These are phyloP conservation scores for Cordia subcordata DNA, from an alignment of 257 asterid genomes.

Conservation along the genomic window DNA sequence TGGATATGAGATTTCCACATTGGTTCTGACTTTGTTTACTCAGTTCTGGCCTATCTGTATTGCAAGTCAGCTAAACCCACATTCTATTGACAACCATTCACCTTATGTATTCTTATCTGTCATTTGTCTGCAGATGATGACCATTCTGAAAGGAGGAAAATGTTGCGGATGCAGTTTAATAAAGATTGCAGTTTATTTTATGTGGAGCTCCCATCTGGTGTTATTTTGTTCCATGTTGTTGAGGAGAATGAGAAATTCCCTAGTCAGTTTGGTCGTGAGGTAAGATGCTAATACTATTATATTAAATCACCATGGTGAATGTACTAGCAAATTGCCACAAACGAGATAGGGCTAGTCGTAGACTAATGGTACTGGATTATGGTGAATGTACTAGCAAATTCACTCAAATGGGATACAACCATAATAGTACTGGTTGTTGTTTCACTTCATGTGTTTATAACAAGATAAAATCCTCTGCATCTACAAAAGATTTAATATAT, in stretches of 20 bases:
- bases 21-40: too few relatives aligned
- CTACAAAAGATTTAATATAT: too few relatives aligned
- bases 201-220: constrained; percentile 86
- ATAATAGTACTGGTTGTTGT: too few relatives aligned
- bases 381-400: neutral
- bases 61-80: too few relatives aligned
- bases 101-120: constrained; percentile 9
- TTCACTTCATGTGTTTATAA: too few relatives aligned
- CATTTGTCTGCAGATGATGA: constrained; percentile 46
- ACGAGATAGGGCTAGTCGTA: too few relatives aligned
- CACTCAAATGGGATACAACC: too few relatives aligned
- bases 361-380: too few relatives aligned
- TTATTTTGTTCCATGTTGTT: constrained; percentile 55
- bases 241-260: constrained; percentile 87
- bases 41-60: too few relatives aligned
- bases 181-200: constrained; percentile 69
- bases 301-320: neutral
- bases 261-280: constrained; percentile 95
- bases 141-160: constrained; percentile 47
- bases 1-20: too few relatives aligned
- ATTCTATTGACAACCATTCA: neutral
- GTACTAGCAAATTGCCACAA: too few relatives aligned
- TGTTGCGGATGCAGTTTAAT: constrained; percentile 47
- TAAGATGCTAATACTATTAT: constrained; percentile 20
- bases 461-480: too few relatives aligned